A percentile compares a stretch with the other conserved stretches of the same genome.
Evolutionary conservation across 768 basidiomycete genomes (phyloP).

Genomic region (Mycena epipterygia): DNA sequence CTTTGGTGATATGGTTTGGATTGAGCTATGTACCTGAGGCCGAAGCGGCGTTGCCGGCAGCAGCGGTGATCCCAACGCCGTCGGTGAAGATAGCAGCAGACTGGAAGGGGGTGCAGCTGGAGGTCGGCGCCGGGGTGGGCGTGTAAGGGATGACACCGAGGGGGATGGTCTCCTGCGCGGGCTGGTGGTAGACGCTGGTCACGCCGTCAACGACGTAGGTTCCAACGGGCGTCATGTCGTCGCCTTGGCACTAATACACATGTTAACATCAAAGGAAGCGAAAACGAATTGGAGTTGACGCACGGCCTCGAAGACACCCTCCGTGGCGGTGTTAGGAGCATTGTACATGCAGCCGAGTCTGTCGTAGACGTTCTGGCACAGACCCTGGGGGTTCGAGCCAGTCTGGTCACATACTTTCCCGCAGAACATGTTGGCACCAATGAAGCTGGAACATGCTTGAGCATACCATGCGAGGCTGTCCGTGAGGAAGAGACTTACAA

Average conservation of each 20-base stretch:
- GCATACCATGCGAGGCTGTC: not conserved
- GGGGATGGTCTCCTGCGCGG: constrained; percentile 35
- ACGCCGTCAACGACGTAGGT: constrained; percentile 52
- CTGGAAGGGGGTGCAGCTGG: constrained; percentile 36
- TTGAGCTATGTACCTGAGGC: no score
- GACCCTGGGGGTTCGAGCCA: constrained; percentile 52
- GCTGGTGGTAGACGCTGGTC: constrained; percentile 40
- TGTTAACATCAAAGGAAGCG: not conserved
- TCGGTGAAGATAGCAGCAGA: constrained; percentile 35
- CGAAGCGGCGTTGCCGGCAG: not conserved
- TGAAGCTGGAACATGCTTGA: constrained; percentile 56
- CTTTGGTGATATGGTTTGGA: no score
- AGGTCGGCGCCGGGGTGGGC: constrained; percentile 38
- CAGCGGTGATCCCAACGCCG: constrained; percentile 27
- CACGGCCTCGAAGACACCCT: not conserved
- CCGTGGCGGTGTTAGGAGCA: not conserved
- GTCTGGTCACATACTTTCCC: constrained; percentile 67
- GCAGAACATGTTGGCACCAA: constrained; percentile 64
- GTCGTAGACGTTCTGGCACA: constrained; percentile 58
- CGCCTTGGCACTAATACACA: constrained; percentile 59
- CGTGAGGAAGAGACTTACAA: constrained; percentile 47
- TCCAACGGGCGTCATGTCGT: constrained; percentile 61
- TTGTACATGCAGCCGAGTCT: constrained; percentile 70
- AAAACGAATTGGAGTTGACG: not conserved
- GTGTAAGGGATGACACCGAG: constrained; percentile 43